Conservation (phyloP, 305 asterid species). For the Fraxinus platypoda region DNA sequence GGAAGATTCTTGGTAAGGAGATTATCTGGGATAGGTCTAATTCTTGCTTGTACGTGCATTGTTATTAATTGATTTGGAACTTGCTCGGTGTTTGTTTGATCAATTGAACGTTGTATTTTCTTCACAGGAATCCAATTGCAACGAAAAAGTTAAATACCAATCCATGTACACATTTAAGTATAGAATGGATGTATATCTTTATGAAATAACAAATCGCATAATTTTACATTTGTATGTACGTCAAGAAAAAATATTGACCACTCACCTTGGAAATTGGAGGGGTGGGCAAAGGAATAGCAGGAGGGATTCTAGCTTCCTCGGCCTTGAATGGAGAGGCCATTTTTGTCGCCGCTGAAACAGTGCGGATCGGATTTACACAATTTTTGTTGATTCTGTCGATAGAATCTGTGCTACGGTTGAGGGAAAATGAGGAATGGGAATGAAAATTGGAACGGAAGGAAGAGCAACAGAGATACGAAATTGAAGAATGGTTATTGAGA, state of each 20-base stretch:
- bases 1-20: too few species aligned
- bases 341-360: conserved; percentile 28
- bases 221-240: not conserved
- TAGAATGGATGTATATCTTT: not conserved
- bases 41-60: too few species aligned
- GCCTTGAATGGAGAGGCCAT: conserved; percentile 51
- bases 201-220: not conserved
- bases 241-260: not conserved
- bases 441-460: conserved; percentile 15
- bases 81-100: too few species aligned
- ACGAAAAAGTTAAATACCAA: not conserved
- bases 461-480: conserved; percentile 4
- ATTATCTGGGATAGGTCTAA: too few species aligned
- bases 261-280: conserved; percentile 63
- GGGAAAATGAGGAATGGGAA: conserved; percentile 5
- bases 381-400: not conserved
- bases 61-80: too few species aligned
- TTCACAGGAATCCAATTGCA: not conserved
- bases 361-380: conserved; percentile 14
- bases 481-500: conserved; percentile 21
- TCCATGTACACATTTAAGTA: not conserved
- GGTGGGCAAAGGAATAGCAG: conserved; percentile 50
- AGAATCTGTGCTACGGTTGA: not conserved
- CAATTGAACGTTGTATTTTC: too few species aligned
- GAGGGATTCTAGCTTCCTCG: conserved; percentile 80